These are phyloP conservation scores for Penicillium sp. DNA, from an alignment of 2,329 filamentous ascomycete genomes.

Conservation along the genomic window DNA sequence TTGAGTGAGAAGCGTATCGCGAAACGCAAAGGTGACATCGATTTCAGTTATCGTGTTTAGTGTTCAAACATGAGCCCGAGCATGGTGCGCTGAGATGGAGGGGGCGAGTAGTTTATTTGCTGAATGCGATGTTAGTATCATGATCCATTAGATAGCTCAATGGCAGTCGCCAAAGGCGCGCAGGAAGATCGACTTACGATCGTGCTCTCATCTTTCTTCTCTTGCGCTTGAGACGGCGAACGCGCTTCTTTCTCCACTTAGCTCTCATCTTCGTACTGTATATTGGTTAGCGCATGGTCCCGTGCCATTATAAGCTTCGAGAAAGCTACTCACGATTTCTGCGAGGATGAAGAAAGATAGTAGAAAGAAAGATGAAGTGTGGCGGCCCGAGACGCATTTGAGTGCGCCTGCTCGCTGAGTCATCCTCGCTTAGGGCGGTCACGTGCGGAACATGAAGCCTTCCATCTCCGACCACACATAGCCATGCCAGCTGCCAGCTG, in stretches of 20 bases:
- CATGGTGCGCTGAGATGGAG: slow-evolving; percentile 54
- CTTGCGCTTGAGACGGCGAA: slow-evolving; percentile 99
- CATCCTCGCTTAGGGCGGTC: slow-evolving; percentile 9
- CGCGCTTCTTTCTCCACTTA: slow-evolving; percentile 99
- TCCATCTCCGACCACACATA: slow-evolving; percentile 7
- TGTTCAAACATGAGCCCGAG: slow-evolving; percentile 40
- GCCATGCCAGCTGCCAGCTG: slow-evolving; percentile 8
- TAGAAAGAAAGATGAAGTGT: slow-evolving; percentile 40
- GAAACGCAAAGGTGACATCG: slow-evolving; percentile 33
- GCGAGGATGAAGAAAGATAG: slow-evolving; percentile 48
- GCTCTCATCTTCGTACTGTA: slow-evolving; percentile 69
- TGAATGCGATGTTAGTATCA: slow-evolving; percentile 42
- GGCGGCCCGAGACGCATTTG: slow-evolving; percentile 39
- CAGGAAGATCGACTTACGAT: slow-evolving; percentile 66
- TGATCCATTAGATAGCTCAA: not conserved
- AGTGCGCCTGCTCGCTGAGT: slow-evolving; percentile 45
- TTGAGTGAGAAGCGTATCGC: slow-evolving; percentile 27
- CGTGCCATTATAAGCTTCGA: not conserved
- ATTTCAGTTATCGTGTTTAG: slow-evolving; percentile 41
- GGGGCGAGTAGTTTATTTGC: slow-evolving; percentile 68
- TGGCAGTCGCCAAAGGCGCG: not conserved
- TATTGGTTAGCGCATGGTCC: slow-evolving; percentile 18
- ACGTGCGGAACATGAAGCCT: slow-evolving; percentile 4
- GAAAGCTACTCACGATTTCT: slow-evolving; percentile 42
- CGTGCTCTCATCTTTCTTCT: slow-evolving; percentile 99